A percentile compares a stretch with the other conserved stretches of the same genome.
Conservation (phyloP, 768 basidiomycete species). For the Leccinum broughii region DNA sequence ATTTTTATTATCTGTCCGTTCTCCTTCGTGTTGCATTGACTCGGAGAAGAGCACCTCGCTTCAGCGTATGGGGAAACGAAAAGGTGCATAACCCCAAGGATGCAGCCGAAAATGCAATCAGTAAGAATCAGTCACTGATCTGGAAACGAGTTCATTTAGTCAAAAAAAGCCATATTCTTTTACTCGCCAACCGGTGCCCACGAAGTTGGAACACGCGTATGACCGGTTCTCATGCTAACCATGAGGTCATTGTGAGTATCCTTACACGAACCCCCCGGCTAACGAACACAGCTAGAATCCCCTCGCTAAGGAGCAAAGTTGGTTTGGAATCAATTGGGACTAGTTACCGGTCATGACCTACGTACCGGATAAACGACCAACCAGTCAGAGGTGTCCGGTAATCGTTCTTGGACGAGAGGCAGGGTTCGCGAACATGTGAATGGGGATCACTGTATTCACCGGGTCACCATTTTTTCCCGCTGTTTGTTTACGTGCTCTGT, state of each 20-base stretch:
- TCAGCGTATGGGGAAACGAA: background rate
- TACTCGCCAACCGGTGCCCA: background rate
- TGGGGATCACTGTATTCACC: background rate
- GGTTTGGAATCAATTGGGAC: background rate
- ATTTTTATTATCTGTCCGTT: background rate
- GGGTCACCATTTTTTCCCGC: background rate
- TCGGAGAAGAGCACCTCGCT: background rate
- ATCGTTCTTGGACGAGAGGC: background rate
- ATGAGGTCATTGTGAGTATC: background rate
- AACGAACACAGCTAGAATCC: background rate
- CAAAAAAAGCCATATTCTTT: background rate
- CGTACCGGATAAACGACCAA: background rate
- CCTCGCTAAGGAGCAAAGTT: background rate
- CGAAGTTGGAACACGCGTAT: background rate
- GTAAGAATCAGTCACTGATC: background rate
- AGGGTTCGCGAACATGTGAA: background rate
- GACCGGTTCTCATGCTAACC: background rate
- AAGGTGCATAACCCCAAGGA: background rate
- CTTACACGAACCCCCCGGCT: background rate
- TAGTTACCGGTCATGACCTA: background rate
- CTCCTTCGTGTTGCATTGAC: background rate
- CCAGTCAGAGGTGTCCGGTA: background rate
- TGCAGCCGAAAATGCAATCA: background rate
- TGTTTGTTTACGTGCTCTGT: background rate
- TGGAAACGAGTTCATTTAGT: background rate